Evolutionary conservation across 2,329 filamentous ascomycete species (phyloP).

Genomic region (Pseudogymnoascus sp.): DNA sequence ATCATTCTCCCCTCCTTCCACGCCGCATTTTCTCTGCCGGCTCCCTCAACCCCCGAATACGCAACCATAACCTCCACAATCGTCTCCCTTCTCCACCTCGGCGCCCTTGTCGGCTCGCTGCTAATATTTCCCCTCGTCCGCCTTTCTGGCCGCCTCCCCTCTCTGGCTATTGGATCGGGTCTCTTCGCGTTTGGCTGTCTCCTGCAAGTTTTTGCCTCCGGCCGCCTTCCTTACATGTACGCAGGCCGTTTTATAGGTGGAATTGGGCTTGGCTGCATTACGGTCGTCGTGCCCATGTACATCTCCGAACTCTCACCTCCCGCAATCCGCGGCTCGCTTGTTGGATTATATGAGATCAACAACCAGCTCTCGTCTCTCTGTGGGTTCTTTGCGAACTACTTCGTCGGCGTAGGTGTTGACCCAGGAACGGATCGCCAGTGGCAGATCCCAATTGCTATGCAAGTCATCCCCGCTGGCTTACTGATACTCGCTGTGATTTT

Average conservation of each 20-base stretch:
- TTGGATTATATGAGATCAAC: slow-evolving; percentile 26
- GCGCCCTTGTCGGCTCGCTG: slow-evolving; percentile 22
- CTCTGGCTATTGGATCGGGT: not conserved
- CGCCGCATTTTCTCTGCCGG: slow-evolving; percentile 21
- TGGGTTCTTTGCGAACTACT: slow-evolving; percentile 24
- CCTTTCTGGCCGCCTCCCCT: slow-evolving; percentile 12
- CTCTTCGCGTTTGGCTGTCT: not conserved
- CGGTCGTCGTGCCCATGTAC: slow-evolving; percentile 24
- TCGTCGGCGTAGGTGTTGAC: slow-evolving; percentile 19
- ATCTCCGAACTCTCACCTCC: slow-evolving; percentile 25
- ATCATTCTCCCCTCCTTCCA: slow-evolving; percentile 12
- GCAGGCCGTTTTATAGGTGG: slow-evolving; percentile 22
- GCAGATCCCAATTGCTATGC: slow-evolving; percentile 32
- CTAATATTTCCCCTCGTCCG: slow-evolving; percentile 20
- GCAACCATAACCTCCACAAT: slow-evolving; percentile 22
- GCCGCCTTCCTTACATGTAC: slow-evolving; percentile 22
- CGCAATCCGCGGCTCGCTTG: slow-evolving; percentile 22
- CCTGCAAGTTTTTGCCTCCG: slow-evolving; percentile 2
- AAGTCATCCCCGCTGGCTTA: slow-evolving; percentile 28
- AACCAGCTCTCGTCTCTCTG: slow-evolving; percentile 22
- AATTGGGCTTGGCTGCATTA: slow-evolving; percentile 22
- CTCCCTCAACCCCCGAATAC: slow-evolving; percentile 18
- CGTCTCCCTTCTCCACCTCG: slow-evolving; percentile 25
- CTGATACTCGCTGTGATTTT: slow-evolving; percentile 36
- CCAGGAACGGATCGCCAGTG: slow-evolving; percentile 21